phyloP scores from a whole-genome alignment of 2,329 filamentous ascomycete genomes.

The Aureobasidium namibiae region DNA sequence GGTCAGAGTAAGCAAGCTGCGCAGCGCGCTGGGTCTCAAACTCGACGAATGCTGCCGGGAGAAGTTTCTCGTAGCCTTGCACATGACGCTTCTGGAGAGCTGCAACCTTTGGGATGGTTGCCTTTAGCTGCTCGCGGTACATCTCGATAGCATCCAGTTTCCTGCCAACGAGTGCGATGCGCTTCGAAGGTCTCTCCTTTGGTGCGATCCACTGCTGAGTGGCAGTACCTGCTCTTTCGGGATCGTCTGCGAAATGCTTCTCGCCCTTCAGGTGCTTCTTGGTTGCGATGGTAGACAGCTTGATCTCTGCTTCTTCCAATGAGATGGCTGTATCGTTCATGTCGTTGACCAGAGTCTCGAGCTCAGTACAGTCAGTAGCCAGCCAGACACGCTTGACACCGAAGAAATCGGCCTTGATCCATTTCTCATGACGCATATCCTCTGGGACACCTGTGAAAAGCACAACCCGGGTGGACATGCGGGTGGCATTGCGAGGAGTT shows the following conservation, averaged over 20 bases:
- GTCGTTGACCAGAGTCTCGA: conserved; percentile 35
- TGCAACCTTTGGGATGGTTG: conserved; percentile 63
- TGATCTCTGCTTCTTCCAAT: conserved; percentile 36
- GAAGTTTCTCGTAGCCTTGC: conserved; percentile 56
- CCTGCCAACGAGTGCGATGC: conserved; percentile 60
- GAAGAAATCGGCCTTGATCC: conserved; percentile 29
- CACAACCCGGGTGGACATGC: conserved; percentile 37
- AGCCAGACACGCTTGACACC: conserved; percentile 38
- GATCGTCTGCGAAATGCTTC: conserved; percentile 18
- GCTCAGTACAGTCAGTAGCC: conserved; percentile 35
- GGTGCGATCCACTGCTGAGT: conserved; percentile 55
- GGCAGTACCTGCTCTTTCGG: conserved; percentile 37
- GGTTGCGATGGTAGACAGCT: conserved; percentile 29
- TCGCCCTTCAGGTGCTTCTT: conserved; percentile 21
- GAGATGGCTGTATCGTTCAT: conserved; percentile 35
- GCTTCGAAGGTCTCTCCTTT: conserved; percentile 51
- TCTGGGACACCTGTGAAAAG: conserved; percentile 39
- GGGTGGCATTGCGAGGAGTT: conserved; percentile 34
- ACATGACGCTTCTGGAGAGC: conserved; percentile 49
- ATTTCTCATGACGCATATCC: conserved; percentile 29
- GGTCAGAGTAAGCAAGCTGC: conserved; percentile 64
- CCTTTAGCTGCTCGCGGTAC: conserved; percentile 66
- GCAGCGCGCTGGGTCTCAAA: conserved; percentile 75
- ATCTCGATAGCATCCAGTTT: conserved; percentile 90
- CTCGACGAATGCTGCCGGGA: conserved; percentile 78